Conservation (phyloP, 1,139 yeast genomes). For the Sugiyamaella novakii region DNA sequence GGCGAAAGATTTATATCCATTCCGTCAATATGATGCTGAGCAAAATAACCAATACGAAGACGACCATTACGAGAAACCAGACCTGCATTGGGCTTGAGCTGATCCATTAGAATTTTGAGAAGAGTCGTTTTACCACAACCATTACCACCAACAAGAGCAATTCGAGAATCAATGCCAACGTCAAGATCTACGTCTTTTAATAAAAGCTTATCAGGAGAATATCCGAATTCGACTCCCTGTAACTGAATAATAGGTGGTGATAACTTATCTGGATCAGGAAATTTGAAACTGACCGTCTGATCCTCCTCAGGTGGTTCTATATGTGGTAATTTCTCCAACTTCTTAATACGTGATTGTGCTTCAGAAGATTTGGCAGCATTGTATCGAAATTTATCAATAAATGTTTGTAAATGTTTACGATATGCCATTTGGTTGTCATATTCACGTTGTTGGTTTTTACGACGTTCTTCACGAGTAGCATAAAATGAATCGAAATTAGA, state of each 20-base stretch:
- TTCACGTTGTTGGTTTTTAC: constrained; percentile 90
- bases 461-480: constrained; percentile 91
- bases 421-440: constrained; percentile 97
- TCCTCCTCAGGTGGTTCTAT: constrained; percentile 96
- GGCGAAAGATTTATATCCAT: constrained; percentile 90
- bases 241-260: constrained; percentile 94
- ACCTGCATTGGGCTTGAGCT: constrained; percentile 71
- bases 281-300: constrained; percentile 76
- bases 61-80: constrained; percentile 78
- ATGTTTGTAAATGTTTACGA: constrained; percentile 88
- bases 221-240: constrained; percentile 85
- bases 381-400: constrained; percentile 93
- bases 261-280: constrained; percentile 91
- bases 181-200: constrained; percentile 81
- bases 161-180: constrained; percentile 90
- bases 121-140: constrained; percentile 99
- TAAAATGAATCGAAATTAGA: constrained; percentile 91
- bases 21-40: constrained; percentile 99
- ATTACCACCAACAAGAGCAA: constrained; percentile 97
- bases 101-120: constrained; percentile 81
- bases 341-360: constrained; percentile 97
- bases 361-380: constrained; percentile 97
- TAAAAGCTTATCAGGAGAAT: constrained; percentile 60
- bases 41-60: constrained; percentile 92
- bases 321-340: constrained; percentile 88